Base-by-base conservation (phyloP, 2,329 filamentous ascomycete genomes). In the Ophiosphaerella korrae region DNA sequence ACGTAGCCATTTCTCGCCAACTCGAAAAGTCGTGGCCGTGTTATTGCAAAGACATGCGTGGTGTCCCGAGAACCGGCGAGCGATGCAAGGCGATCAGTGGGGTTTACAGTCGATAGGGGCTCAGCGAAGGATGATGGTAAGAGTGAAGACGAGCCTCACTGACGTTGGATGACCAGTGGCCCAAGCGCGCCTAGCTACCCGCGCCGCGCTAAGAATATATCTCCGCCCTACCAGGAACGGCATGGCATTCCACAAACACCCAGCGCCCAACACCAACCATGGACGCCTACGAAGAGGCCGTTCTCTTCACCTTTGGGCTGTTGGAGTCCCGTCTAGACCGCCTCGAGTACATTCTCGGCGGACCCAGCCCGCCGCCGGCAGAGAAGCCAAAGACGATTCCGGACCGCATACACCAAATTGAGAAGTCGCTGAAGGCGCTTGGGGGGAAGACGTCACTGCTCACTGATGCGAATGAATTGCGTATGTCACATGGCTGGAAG, bases 321-420 rank as follows among this genome's bases (percentile, higher is more conserved):
- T 71, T 81, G 11, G 77, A 80, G 55, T 75, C 75, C 45, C 73
- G 78, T 9, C 62, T 81, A 39, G 69, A 72, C 32, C 71, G 77
- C 4, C 52, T 81, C 26, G 73, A 76, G 42, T 79, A 77, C 53
- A 51, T 75, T 7, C 63, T 80, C 23, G 64, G 74, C 45, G 78
- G 67, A 60, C 60, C 67, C 9, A 57, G 55, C 39, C 48, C 53
- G 34, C 46, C 45, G 21, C 29, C 41, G 53, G 60, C 59, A 40
- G 59, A 61, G 50, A 70, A 60, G 52, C 55, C 62, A 3, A 62
- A 48, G 57, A 65, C 64, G 7, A 62, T 76, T 23, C 38, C 63
- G 18, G 66, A 72, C 45, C 68, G 74, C 33, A 67, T 77, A 35
- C 66, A 70, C 48, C 65, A 56, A 26, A 67, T 77, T 14, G 74